Conservation (phyloP, 2,329 filamentous ascomycete genomes). For the Penicillium sp. region DNA sequence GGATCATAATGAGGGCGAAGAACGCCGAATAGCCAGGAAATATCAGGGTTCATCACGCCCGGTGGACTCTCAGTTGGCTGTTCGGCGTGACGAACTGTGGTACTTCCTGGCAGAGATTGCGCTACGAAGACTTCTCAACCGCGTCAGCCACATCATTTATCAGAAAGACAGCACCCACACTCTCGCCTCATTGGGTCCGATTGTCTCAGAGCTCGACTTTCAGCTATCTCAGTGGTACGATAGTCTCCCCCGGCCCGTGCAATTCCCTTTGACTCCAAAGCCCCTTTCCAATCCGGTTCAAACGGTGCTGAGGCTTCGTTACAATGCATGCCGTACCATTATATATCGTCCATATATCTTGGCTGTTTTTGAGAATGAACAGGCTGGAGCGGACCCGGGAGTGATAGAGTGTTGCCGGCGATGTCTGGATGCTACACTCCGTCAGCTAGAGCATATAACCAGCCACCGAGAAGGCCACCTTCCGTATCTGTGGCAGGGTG, state of each 20-base stretch:
- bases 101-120: slow-evolving; percentile 80
- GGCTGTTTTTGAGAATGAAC: slow-evolving; percentile 69
- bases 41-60: not conserved
- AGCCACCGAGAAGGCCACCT: slow-evolving; percentile 75
- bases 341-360: slow-evolving; percentile 78
- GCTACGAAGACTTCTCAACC: slow-evolving; percentile 64
- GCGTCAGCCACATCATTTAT: slow-evolving; percentile 71
- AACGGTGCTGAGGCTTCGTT: slow-evolving; percentile 67
- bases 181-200: slow-evolving; percentile 63
- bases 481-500: slow-evolving; percentile 78
- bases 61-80: not conserved
- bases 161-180: slow-evolving; percentile 63
- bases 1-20: slow-evolving; percentile 3
- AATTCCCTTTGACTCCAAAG: slow-evolving; percentile 64
- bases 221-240: slow-evolving; percentile 81
- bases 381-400: slow-evolving; percentile 59
- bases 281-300: slow-evolving; percentile 65
- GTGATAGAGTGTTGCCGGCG: slow-evolving; percentile 72
- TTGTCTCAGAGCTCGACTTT: slow-evolving; percentile 71
- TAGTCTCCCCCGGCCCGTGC: slow-evolving; percentile 62
- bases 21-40: not conserved
- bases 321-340: slow-evolving; percentile 77
- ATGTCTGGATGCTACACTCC: slow-evolving; percentile 69
- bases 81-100: slow-evolving; percentile 65
- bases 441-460: slow-evolving; percentile 68